phyloP scores from a whole-genome alignment of 805 yeast species.

The Nakazawaea populi region DNA sequence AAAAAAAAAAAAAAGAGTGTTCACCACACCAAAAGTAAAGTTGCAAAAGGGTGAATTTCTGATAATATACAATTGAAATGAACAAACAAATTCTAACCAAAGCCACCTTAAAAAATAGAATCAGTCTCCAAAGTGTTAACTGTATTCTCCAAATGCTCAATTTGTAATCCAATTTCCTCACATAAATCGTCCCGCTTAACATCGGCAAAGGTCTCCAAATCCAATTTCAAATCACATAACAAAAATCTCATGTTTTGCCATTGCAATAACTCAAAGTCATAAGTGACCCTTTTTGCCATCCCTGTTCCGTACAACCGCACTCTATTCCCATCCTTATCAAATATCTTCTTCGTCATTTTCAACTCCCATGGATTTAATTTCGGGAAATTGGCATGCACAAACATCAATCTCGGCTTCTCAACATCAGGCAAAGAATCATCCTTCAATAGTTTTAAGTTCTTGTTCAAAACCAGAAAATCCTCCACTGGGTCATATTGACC shows the following conservation, averaged over 20 bases:
- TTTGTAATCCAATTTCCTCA: conserved; percentile 41
- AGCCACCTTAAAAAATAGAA: conserved; percentile 1
- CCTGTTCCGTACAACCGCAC: conserved; percentile 56
- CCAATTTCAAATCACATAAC: conserved; percentile 44
- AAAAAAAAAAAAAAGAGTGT: no score
- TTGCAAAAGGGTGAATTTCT: no score
- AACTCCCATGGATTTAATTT: conserved; percentile 59
- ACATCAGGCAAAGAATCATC: conserved; percentile 8
- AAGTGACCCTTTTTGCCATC: conserved; percentile 43
- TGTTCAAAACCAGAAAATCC: conserved; percentile 37
- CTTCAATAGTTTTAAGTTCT: conserved; percentile 16
- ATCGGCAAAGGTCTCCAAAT: conserved; percentile 37
- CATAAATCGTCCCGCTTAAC: conserved; percentile 39
- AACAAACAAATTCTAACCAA: no score
- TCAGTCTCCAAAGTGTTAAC: conserved; percentile 7
- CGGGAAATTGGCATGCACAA: conserved; percentile 64
- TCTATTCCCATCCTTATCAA: conserved; percentile 38
- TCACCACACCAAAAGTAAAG: no score
- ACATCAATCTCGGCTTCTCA: conserved; percentile 32
- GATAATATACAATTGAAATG: neutral
- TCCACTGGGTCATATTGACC: conserved; percentile 67
- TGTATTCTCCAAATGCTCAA: conserved; percentile 30
- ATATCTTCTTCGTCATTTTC: conserved; percentile 33
- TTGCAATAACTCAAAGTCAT: conserved; percentile 52
- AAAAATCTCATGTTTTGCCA: conserved; percentile 54